Evolutionary conservation across 495 filamentous ascomycete genomes (phyloP).

Genomic region (Clohesyomyces aquaticus): DNA sequence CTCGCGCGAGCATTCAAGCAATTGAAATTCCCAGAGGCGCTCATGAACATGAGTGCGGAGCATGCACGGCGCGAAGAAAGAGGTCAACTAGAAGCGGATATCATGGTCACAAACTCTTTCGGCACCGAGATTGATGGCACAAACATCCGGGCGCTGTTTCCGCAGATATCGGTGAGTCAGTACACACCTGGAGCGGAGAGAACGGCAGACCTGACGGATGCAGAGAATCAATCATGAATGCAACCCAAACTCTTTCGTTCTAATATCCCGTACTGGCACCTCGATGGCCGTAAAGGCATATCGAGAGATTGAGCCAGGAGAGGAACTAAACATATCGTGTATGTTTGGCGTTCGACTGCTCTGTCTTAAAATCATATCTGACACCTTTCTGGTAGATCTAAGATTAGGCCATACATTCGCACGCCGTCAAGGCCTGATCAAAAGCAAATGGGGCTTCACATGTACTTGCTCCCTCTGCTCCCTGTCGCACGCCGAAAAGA

Average conservation of each 20-base stretch:
- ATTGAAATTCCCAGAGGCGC: conserved; percentile 3
- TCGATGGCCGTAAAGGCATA: conserved; percentile 28
- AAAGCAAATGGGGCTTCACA: conserved; percentile 21
- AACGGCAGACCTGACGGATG: neutral
- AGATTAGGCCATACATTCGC: conserved; percentile 5
- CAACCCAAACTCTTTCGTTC: conserved; percentile 27
- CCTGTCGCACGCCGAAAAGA: neutral
- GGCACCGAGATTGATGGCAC: conserved; percentile 8
- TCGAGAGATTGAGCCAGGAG: conserved; percentile 24
- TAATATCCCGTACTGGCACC: conserved; percentile 25
- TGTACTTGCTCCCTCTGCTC: conserved; percentile 25
- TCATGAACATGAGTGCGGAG: conserved; percentile 11
- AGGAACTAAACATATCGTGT: conserved; percentile 28
- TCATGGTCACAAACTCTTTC: conserved; percentile 32
- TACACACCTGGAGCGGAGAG: neutral
- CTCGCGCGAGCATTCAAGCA: conserved; percentile 4
- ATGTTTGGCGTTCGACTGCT: neutral
- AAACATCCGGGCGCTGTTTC: conserved; percentile 17
- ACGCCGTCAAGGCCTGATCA: conserved; percentile 12
- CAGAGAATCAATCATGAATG: conserved; percentile 30
- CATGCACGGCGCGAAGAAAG: conserved; percentile 2
- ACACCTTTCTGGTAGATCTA: conserved; percentile 7
- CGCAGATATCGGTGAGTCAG: conserved; percentile 13
- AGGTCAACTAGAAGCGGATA: conserved; percentile 17
- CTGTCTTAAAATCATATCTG: neutral